phyloP scores from a whole-genome alignment of 176 grass and related monocot species.

The Poa pratensis region DNA sequence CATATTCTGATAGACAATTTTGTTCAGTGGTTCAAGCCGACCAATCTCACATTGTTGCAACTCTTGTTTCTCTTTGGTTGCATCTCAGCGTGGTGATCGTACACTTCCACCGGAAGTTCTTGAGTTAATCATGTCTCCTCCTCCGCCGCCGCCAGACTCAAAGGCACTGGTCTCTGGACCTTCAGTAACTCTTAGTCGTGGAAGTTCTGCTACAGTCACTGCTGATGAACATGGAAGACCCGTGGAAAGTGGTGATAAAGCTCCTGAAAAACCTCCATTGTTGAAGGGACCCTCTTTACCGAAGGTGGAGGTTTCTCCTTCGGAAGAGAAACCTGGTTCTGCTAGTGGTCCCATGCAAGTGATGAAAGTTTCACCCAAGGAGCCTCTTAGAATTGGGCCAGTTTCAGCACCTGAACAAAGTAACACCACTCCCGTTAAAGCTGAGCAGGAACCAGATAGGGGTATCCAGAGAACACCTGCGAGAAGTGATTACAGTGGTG shows the following conservation, averaged over 20 bases:
- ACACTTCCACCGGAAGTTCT: conserved; percentile 89
- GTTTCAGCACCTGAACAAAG: conserved; percentile 58
- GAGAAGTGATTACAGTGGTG: conserved; percentile 63
- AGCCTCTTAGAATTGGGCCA: conserved; percentile 57
- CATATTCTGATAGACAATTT: conserved; percentile 5
- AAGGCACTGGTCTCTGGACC: conserved; percentile 48
- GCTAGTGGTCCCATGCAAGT: conserved; percentile 46
- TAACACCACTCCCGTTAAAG: conserved; percentile 63
- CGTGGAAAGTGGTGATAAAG: conserved; percentile 59
- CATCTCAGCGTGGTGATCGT: conserved; percentile 81
- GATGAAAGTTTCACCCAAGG: conserved; percentile 61
- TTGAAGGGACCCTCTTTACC: conserved; percentile 54
- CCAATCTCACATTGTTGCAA: conserved; percentile 25
- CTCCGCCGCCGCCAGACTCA: conserved; percentile 41
- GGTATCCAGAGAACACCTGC: conserved; percentile 63
- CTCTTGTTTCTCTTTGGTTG: conserved; percentile 39
- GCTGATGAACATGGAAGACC: conserved; percentile 52
- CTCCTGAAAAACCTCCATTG: conserved; percentile 47
- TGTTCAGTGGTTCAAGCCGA: conserved; percentile 30
- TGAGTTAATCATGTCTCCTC: conserved; percentile 72
- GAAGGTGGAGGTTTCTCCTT: conserved; percentile 67
- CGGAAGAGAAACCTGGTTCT: conserved; percentile 63
- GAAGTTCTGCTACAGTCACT: conserved; percentile 40
- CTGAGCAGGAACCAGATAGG: conserved; percentile 83
- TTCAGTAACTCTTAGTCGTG: conserved; percentile 37